Evolutionary conservation across 768 basidiomycete species (phyloP).

Genomic region (Kwoniella pini): DNA sequence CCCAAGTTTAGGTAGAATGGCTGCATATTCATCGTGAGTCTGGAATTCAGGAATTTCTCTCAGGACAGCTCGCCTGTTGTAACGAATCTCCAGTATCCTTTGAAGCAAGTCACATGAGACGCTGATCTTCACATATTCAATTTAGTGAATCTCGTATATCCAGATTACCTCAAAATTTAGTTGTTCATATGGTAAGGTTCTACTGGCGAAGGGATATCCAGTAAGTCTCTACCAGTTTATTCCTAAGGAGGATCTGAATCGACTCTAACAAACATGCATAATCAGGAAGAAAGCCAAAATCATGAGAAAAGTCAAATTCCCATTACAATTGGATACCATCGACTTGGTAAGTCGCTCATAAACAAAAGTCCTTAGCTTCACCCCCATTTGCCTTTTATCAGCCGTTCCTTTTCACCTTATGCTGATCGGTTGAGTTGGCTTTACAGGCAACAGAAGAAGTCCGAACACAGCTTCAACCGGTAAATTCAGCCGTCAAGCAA

Average conservation of each 20-base stretch:
- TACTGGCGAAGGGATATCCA: conserved; percentile 86
- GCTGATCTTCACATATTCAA: no score
- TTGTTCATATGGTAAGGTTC: conserved; percentile 91
- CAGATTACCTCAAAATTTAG: conserved; percentile 73
- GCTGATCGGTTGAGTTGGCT: neutral
- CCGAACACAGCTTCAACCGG: conserved; percentile 68
- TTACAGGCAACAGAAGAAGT: conserved; percentile 68
- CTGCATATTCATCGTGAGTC: conserved; percentile 68
- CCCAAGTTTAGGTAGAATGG: conserved; percentile 73
- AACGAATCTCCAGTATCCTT: no score
- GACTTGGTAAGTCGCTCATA: conserved; percentile 66
- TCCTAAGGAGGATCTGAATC: neutral
- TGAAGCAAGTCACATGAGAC: no score
- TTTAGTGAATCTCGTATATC: conserved; percentile 68
- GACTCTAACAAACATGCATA: neutral
- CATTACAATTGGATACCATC: conserved; percentile 78
- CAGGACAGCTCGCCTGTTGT: no score
- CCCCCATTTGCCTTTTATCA: no score
- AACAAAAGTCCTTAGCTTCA: neutral
- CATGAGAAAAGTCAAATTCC: conserved; percentile 92
- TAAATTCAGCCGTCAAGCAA: conserved; percentile 71
- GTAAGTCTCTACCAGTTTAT: conserved; percentile 20
- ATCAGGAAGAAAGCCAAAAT: conserved; percentile 78
- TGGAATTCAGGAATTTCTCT: no score
- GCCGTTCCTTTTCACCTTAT: neutral